Evolutionary conservation across 805 yeast genomes (phyloP), one percentile per base, ranked within the genome.

Genomic region (Maudiozyma barnettii): DNA sequence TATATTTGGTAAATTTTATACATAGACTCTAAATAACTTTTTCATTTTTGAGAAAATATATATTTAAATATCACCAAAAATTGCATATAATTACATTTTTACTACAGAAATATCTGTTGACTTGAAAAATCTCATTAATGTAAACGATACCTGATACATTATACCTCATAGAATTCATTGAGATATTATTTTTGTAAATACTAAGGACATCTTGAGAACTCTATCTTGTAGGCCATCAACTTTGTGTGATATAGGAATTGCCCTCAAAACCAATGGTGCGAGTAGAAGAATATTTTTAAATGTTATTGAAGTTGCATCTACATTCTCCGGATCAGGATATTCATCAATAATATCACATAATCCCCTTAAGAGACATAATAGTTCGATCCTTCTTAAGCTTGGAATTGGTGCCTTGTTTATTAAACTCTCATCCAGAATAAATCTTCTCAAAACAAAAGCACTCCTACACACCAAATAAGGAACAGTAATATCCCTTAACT

Each of bases 361-460:
- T 0, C 84, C 83, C 4, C 61, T 49, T 21, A 82, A 54, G 5
- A 79, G 55, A 0, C 68, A 55, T 12, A 53, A 51, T n/a, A 89
- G 57, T 60, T 90, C 98, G 5, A 67, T 63, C 46, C 76, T 76
- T 53, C 86, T 87, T 7, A 84, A 62, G 37, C 74, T 71, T 0
- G 91, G 77, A 14, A 84, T 67, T 1, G 97, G 97, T 45, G 75
- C 75, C 29, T 63, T 68, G 33, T 79, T 77, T 5, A 82, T 59
- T 12, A 89, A 64, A 30, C 72, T 75, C 44, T 73, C 76, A 52
- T 84, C 89, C 14, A 82, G 77, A 6, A 84, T 67, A 51, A 77
- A 81, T 49, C 83, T 76, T 47, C 83, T 71, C 40, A 90, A 64
- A 0, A 78, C 73, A 50, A 84, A 72, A 0, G 84, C 78, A 22